These are phyloP conservation scores for Botryotinia narcissicola DNA, from an alignment of 2,329 filamentous ascomycete genomes.

Conservation along the genomic window DNA sequence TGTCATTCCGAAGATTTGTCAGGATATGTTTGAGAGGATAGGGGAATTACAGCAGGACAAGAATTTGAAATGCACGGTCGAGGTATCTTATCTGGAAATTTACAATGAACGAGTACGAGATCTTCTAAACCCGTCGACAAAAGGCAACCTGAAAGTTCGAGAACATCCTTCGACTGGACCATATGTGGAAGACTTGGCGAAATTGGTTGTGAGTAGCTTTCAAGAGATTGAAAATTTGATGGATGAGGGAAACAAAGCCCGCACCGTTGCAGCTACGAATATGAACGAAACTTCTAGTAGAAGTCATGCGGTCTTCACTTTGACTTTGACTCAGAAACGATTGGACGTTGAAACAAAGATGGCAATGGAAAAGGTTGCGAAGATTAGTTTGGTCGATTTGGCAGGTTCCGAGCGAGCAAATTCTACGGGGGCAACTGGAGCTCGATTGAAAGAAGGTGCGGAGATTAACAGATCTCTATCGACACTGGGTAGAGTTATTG, in stretches of 20 bases:
- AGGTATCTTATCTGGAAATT: conserved; percentile 98
- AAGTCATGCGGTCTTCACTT: conserved; percentile 96
- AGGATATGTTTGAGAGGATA: conserved; percentile 95
- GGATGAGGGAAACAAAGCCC: conserved; percentile 98
- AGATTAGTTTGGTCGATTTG: conserved; percentile 96
- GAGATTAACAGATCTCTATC: conserved; percentile 98
- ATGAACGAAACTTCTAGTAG: conserved; percentile 99
- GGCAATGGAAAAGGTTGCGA: conserved; percentile 96
- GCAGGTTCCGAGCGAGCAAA: conserved; percentile 95
- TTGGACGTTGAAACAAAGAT: conserved; percentile 90
- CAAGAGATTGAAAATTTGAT: conserved; percentile 95
- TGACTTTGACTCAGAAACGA: conserved; percentile 92
- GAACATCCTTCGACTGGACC: conserved; percentile 97
- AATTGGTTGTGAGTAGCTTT: conserved; percentile 89
- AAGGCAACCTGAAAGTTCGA: conserved; percentile 93
- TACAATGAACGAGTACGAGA: conserved; percentile 98
- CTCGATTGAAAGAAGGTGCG: conserved; percentile 92
- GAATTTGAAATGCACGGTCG: conserved; percentile 83
- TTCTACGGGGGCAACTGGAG: conserved; percentile 95
- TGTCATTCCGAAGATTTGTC: conserved; percentile 95
- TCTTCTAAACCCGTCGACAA: conserved; percentile 89
- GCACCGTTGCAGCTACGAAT: conserved; percentile 96
- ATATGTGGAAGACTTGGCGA: conserved; percentile 96
- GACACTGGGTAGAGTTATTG: conserved; percentile 95
- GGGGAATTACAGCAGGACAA: conserved; percentile 66